Base-by-base conservation (phyloP, 2,329 filamentous ascomycete genomes). In the Triangularia setosa region DNA sequence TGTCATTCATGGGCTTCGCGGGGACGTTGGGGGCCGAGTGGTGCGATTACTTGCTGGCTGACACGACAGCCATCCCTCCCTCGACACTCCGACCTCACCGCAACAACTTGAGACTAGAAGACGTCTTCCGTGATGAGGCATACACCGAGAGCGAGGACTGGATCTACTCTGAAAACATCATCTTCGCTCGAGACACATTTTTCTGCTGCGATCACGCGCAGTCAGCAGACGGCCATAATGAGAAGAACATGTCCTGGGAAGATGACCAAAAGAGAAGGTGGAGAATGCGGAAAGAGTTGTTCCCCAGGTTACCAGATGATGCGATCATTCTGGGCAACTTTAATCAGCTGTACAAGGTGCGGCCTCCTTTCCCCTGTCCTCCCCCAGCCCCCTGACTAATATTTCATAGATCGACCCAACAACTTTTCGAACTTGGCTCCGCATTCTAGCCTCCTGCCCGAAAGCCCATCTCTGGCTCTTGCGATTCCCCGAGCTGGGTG, bases 1-100 rank as follows among this genome's bases (percentile, higher is more conserved):
- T 99, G 95, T 97, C 95, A 0, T 99, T 99, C 73, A 99, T 99
- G 95, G 95, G 95, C 0, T 99, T 99, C 74, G 95, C 95, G 0
- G 95, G 95, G 9, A 97, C 94, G 0, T 80, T 99, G 0, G 95
- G 95, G 5, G 95, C 95, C 2, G 95, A 99, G 74, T 99, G 95
- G 95, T 99, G 95, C 71, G 95, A 99, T 75, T 99, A 99, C 73
- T 88, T 99, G 16, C 84, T 98, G 25, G 93, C 95, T 3, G 95
- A 99, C 73, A 83, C 90, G 59, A 94, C 90, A 1, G 93, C 95
- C 0, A 89, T 99, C 61, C 95, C 95, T 0, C 84, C 83, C 0
- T 86, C 88, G 25, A 97, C 94, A 0, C 80, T 98, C 27, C 87
- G 93, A 12, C 92, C 92, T 1, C 90, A 87, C 78, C 86, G 92